These are phyloP conservation scores for Nitzschia inconspicua DNA, from an alignment of 108 stramenopile genomes.

Conservation along the genomic window DNA sequence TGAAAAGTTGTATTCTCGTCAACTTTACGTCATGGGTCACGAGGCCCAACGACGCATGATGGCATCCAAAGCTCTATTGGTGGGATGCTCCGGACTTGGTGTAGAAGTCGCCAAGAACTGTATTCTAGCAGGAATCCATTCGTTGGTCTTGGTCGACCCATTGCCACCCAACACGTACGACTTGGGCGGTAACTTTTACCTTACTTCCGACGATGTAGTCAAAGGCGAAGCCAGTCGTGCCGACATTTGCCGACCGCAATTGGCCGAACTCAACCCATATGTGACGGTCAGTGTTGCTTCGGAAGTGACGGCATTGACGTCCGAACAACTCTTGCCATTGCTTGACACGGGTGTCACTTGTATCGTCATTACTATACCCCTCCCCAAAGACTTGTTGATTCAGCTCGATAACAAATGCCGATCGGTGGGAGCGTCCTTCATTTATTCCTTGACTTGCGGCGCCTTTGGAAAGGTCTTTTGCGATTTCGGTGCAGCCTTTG, in stretches of 20 bases:
- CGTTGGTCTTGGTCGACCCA: slow-evolving; percentile 74
- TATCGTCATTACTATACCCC: slow-evolving; percentile 68
- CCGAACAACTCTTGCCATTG: slow-evolving; percentile 44
- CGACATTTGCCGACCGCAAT: slow-evolving; percentile 41
- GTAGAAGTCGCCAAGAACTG: slow-evolving; percentile 96
- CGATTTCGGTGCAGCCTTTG: slow-evolving; percentile 92
- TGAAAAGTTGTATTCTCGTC: slow-evolving; percentile 96
- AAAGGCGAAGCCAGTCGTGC: slow-evolving; percentile 40
- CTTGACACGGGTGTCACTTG: slow-evolving; percentile 50
- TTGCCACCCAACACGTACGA: slow-evolving; percentile 59
- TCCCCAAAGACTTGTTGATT: slow-evolving; percentile 58
- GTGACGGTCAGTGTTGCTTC: slow-evolving; percentile 66
- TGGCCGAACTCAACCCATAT: slow-evolving; percentile 88
- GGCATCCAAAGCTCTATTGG: slow-evolving; percentile 82
- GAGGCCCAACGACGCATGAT: slow-evolving; percentile 97
- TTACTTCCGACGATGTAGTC: slow-evolving; percentile 34
- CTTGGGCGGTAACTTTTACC: slow-evolving; percentile 87
- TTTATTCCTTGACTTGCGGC: slow-evolving; percentile 74
- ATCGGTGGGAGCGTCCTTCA: slow-evolving; percentile 58
- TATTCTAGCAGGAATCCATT: slow-evolving; percentile 87
- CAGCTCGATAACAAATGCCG: slow-evolving; percentile 78
- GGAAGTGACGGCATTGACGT: slow-evolving; percentile 46
- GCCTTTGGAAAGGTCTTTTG: slow-evolving; percentile 94
- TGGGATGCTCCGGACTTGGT: slow-evolving; percentile 91
- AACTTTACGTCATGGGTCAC: slow-evolving; percentile 99